Conservation (phyloP, 768 basidiomycete genomes). For the Termitomyces sp. region DNA sequence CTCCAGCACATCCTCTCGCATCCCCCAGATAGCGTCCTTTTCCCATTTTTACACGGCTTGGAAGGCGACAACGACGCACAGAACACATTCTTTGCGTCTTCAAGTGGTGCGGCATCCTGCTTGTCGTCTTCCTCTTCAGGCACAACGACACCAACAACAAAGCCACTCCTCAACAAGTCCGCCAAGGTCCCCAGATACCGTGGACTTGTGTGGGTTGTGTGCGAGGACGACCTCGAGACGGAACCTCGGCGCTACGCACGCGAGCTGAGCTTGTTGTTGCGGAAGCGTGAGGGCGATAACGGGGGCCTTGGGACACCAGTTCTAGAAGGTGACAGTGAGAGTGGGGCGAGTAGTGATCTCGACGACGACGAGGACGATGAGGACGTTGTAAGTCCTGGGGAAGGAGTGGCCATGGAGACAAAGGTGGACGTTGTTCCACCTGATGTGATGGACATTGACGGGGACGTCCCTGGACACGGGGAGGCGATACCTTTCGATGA, state of each 20-base stretch:
- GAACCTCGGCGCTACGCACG: conserved; percentile 13
- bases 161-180: not conserved
- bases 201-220: conserved; percentile 82
- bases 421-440: conserved; percentile 18
- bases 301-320: not conserved
- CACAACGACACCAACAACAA: not conserved
- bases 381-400: conserved; percentile 6
- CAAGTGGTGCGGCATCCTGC: conserved; percentile 6
- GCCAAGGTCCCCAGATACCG: conserved; percentile 40
- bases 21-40: conserved; percentile 75
- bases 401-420: conserved; percentile 9
- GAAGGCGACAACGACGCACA: conserved; percentile 78
- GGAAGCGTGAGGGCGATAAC: conserved; percentile 17
- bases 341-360: conserved; percentile 12
- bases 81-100: conserved; percentile 70
- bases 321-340: conserved; percentile 16
- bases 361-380: conserved; percentile 15
- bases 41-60: conserved; percentile 86
- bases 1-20: conserved; percentile 61
- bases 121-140: not conserved
- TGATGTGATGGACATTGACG: conserved; percentile 15
- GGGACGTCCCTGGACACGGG: not conserved
- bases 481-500: conserved; percentile 10
- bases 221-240: conserved; percentile 57
- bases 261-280: conserved; percentile 24